These are phyloP conservation scores for Cyclostephanos invisitatus DNA, from an alignment of 108 stramenopile genomes.

Conservation along the genomic window DNA sequence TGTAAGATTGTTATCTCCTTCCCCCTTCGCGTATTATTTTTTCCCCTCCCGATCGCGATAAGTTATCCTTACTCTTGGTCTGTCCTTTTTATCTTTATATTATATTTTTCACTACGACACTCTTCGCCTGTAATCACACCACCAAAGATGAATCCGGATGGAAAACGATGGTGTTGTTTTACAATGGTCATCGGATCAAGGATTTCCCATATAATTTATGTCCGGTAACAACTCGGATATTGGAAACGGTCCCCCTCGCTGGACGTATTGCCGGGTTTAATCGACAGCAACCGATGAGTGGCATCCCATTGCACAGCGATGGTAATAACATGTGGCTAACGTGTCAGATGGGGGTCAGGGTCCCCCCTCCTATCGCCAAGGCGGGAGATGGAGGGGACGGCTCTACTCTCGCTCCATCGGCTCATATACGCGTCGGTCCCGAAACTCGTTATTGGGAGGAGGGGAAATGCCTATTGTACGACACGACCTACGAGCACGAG, in stretches of 20 bases:
- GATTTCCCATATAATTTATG: slow-evolving; percentile 87
- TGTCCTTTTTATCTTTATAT: background rate
- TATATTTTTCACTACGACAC: background rate
- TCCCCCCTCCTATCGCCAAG: slow-evolving; percentile 44
- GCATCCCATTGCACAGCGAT: slow-evolving; percentile 82
- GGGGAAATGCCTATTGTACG: slow-evolving; percentile 78
- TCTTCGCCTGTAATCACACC: background rate
- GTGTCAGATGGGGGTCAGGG: slow-evolving; percentile 78
- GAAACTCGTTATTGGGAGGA: slow-evolving; percentile 69
- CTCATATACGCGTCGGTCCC: slow-evolving; percentile 78
- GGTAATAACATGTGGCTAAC: slow-evolving; percentile 94
- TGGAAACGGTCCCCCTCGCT: slow-evolving; percentile 80
- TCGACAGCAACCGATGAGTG: slow-evolving; percentile 73
- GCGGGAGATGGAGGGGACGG: slow-evolving; percentile 25
- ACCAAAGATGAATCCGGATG: slow-evolving; percentile 76
- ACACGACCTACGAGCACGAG: slow-evolving; percentile 87
- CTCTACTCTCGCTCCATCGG: slow-evolving; percentile 29
- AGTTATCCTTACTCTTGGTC: too few species aligned
- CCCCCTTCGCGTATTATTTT: background rate
- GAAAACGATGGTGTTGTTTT: slow-evolving; percentile 83
- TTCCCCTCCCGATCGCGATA: too few species aligned
- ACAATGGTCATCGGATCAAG: slow-evolving; percentile 85
- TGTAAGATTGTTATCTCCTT: slow-evolving; percentile 26
- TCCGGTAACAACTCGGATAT: slow-evolving; percentile 75
- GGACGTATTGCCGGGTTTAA: slow-evolving; percentile 89